Evolutionary conservation across 441 rosid species (phyloP).

Genomic region (Adansonia grandidieri): DNA sequence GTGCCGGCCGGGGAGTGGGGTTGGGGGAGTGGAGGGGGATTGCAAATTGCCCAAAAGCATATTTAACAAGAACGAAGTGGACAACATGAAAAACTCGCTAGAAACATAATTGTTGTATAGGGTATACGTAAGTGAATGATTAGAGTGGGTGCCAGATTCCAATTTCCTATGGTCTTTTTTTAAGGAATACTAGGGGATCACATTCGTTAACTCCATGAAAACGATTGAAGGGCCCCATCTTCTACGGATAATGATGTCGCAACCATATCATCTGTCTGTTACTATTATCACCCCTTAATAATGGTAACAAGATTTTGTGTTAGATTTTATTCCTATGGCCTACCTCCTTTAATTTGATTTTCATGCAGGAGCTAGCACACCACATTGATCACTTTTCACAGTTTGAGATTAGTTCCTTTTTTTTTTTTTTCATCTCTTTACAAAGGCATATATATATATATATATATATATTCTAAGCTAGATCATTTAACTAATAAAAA

Average conservation of each 20-base stretch:
- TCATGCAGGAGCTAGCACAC: conserved; percentile 18
- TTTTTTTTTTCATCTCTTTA: no score
- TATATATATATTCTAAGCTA: no score
- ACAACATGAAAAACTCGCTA: background rate
- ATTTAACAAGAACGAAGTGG: background rate
- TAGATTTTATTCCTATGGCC: conserved; percentile 37
- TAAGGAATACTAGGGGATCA: background rate
- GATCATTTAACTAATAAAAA: no score
- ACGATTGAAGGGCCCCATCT: background rate
- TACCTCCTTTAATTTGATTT: background rate
- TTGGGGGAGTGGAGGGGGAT: background rate
- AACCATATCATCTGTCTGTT: background rate
- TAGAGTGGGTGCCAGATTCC: conserved; percentile 7
- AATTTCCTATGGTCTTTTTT: background rate
- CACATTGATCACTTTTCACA: conserved; percentile 16
- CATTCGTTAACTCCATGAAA: background rate
- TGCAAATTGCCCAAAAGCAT: background rate
- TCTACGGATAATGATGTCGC: background rate
- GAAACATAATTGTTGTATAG: background rate
- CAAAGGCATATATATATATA: conserved; percentile 2
- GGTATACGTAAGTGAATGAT: background rate
- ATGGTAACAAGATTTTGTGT: conserved; percentile 32
- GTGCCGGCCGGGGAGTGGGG: no score
- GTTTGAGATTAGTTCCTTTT: background rate
- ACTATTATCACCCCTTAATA: conserved; percentile 15